phyloP scores from a whole-genome alignment of 2,329 filamentous ascomycete species.

The Penicillium brevicompactum region DNA sequence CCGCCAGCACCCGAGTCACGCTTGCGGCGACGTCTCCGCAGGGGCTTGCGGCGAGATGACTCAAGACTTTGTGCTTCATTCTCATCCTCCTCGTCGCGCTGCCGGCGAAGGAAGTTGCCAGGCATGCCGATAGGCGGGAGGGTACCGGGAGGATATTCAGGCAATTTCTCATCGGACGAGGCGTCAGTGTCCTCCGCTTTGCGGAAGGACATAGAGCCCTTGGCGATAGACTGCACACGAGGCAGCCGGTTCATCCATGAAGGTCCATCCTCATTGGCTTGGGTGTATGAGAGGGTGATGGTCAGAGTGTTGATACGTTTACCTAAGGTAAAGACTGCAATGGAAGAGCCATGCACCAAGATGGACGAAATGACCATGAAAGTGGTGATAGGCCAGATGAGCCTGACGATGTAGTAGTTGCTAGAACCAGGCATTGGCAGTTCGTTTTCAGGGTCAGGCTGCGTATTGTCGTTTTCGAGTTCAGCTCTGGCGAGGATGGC shows the following conservation, averaged over 20 bases:
- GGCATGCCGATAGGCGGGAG: slow-evolving; percentile 72
- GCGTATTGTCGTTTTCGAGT: slow-evolving; percentile 73
- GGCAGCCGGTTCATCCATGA: slow-evolving; percentile 95
- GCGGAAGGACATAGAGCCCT: slow-evolving; percentile 71
- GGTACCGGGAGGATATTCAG: slow-evolving; percentile 67
- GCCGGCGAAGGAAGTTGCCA: slow-evolving; percentile 76
- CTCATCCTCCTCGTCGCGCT: slow-evolving; percentile 69
- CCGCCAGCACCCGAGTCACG: slow-evolving; percentile 81
- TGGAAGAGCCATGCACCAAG: slow-evolving; percentile 93
- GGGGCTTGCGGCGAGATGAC: slow-evolving; percentile 50
- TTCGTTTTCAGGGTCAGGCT: slow-evolving; percentile 69
- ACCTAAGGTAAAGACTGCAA: slow-evolving; percentile 95
- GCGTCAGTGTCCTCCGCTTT: slow-evolving; percentile 71
- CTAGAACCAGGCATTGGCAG: slow-evolving; percentile 54
- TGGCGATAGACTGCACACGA: slow-evolving; percentile 77
- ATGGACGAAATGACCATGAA: slow-evolving; percentile 96
- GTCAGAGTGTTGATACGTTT: slow-evolving; percentile 98
- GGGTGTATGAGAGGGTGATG: slow-evolving; percentile 94
- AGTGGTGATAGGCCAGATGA: slow-evolving; percentile 94
- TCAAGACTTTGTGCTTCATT: slow-evolving; percentile 58
- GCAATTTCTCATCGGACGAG: slow-evolving; percentile 59
- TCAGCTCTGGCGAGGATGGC: slow-evolving; percentile 93
- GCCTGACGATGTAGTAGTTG: slow-evolving; percentile 71
- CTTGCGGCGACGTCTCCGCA: slow-evolving; percentile 63
- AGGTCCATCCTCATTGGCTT: slow-evolving; percentile 82